Conservation (phyloP, 2,329 filamentous ascomycete genomes). For the Exophiala sp. region DNA sequence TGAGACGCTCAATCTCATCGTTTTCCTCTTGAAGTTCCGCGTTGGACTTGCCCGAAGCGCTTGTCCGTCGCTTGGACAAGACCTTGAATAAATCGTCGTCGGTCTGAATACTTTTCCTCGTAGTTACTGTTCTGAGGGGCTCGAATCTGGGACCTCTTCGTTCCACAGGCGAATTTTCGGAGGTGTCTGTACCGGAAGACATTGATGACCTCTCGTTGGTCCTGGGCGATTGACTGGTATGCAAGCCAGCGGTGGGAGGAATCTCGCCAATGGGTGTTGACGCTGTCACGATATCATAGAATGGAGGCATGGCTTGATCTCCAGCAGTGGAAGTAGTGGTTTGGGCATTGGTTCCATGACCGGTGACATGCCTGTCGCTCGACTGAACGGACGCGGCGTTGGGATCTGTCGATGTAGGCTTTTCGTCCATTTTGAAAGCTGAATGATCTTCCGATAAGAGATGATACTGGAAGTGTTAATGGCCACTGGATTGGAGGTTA, state of each 20-base stretch:
- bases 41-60: slow-evolving; percentile 18
- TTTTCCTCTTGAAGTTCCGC: slow-evolving; percentile 23
- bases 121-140: slow-evolving; percentile 12
- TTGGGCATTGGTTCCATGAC: too few relatives aligned
- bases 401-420: too few relatives aligned
- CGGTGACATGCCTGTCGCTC: too few relatives aligned
- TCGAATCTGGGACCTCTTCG: slow-evolving; percentile 7
- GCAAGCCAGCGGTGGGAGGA: not conserved
- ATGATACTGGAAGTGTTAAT: too few relatives aligned
- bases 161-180: slow-evolving; percentile 5
- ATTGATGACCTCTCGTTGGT: not conserved
- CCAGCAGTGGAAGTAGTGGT: too few relatives aligned
- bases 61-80: slow-evolving; percentile 24
- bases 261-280: not conserved
- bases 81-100: slow-evolving; percentile 25
- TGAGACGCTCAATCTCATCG: slow-evolving; percentile 39
- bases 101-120: slow-evolving; percentile 18
- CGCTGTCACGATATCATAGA: not conserved
- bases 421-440: too few relatives aligned
- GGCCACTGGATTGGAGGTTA: too few relatives aligned
- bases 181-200: slow-evolving; percentile 1
- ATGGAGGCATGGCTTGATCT: too few relatives aligned
- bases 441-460: too few relatives aligned
- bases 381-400: too few relatives aligned
- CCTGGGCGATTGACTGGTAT: not conserved